These are phyloP conservation scores for Porphyrellus sp. DNA, from an alignment of 1,284 basidiomycete genomes.

Conservation along the genomic window DNA sequence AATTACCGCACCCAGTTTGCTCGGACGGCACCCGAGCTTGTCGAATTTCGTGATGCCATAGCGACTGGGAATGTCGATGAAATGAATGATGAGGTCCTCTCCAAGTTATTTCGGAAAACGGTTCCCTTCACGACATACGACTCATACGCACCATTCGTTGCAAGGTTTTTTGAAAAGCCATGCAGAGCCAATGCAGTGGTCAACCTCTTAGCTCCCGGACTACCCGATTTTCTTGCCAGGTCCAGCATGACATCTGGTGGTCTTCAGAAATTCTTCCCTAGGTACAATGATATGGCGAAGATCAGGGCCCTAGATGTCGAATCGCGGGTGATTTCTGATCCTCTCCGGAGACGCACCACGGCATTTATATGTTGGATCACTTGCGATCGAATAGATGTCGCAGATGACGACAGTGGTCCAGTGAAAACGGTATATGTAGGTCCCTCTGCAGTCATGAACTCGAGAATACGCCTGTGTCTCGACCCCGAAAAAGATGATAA, in stretches of 20 bases:
- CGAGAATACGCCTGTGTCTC: not conserved
- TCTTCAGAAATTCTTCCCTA: slow-evolving; percentile 7
- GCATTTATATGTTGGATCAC: not conserved
- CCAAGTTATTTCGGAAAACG: too few species aligned
- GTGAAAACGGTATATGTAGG: not conserved
- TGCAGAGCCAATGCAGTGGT: too few species aligned
- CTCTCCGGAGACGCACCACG: not conserved
- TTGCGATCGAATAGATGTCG: not conserved
- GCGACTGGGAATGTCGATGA: too few species aligned
- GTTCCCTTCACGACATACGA: too few species aligned
- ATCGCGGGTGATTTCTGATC: not conserved
- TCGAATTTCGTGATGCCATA: too few species aligned
- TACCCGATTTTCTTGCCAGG: not conserved
- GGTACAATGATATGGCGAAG: slow-evolving; percentile 8
- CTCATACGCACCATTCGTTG: too few species aligned
- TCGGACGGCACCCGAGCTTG: slow-evolving; percentile 5
- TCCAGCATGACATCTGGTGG: too few species aligned
- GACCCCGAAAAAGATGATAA: not conserved
- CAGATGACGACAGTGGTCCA: not conserved
- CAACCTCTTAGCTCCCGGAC: too few species aligned
- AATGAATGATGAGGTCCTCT: too few species aligned
- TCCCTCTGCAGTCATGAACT: not conserved
- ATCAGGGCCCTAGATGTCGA: not conserved
- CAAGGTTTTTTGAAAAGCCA: too few species aligned
- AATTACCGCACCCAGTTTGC: slow-evolving; percentile 15